Evolutionary conservation across 2,329 filamentous ascomycete species (phyloP), one percentile per base, ranked within the genome.

Genomic region (Beauveria caledonica): DNA sequence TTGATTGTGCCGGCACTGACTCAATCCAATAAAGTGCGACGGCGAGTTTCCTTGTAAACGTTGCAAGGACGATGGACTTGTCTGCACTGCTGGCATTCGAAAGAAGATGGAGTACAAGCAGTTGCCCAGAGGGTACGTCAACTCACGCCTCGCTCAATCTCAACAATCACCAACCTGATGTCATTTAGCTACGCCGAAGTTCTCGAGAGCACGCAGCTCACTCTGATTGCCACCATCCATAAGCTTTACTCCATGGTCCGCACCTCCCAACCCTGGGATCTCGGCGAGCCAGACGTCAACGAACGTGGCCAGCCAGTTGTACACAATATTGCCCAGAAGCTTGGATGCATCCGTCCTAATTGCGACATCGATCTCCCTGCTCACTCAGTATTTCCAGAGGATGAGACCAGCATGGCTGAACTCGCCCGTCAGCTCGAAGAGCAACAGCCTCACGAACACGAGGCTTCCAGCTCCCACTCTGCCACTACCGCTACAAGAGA

Each of bases 91-190:
- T 17, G 84, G 84, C 8, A 80, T 82, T 15, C 76, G 84, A 63
- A 86, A 86, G 68, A 86, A 86, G 80, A 83, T 83, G n/a, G 84
- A 86, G 67, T 86, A 84, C 70, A 87, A 87, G 74, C 83, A 86
- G 71, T 70, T 86, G 51, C 84, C 84, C 11, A 74, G 80, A 75
- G 84, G 84, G 78, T 86, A 77, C 62, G 79, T 69, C 17, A 17
- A 44, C 15, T 40, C 29, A 39, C 44, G 21, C 53, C 17, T 27
- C 9, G 4, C 33, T 23, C 8, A 13, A 13, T 9, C 19, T 44
- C n/a, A 36, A n/a, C 6, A 5, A 19, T 15, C 6, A 33, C 23
- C 29, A 19, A 62, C 49, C 39, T 60, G 23, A 51, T 19, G 6
- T 3, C 11, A 23, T 25, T 2, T 13, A 85, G 82, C 60, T 86